phyloP scores from a whole-genome alignment of 129 eudicot species.

The Escallonia herrerae region DNA sequence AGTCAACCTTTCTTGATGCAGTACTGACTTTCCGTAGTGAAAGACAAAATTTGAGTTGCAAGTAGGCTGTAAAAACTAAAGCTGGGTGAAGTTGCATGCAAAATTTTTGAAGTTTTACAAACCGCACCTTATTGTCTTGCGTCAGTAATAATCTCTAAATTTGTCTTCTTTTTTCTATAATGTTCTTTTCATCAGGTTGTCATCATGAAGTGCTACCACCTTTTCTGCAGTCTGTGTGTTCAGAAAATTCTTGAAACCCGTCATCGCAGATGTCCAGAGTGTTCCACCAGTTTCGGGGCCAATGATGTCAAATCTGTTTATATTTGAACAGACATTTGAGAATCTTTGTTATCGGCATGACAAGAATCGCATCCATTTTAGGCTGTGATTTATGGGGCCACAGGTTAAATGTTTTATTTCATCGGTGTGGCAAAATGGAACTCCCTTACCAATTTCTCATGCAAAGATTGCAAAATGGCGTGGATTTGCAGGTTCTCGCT shows the following conservation, averaged over 20 bases:
- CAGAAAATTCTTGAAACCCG: constrained; percentile 68
- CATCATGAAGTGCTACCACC: constrained; percentile 92
- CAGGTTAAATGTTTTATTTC: constrained; percentile 8
- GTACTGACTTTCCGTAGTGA: background rate
- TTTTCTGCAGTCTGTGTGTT: constrained; percentile 72
- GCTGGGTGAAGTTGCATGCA: background rate
- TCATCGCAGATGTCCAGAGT: constrained; percentile 90
- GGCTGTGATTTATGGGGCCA: background rate
- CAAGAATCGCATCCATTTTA: background rate
- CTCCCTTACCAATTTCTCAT: constrained; percentile 13
- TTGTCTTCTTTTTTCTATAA: background rate
- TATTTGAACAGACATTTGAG: constrained; percentile 30
- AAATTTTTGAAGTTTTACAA: background rate
- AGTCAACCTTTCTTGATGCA: background rate
- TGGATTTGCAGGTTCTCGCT: constrained; percentile 23
- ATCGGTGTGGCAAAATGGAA: constrained; percentile 4
- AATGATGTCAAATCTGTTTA: constrained; percentile 93
- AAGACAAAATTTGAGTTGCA: background rate
- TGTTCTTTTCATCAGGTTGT: constrained; percentile 62
- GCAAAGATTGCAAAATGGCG: background rate
- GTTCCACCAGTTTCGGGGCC: constrained; percentile 82
- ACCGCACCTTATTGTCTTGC: background rate
- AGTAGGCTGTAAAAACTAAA: background rate
- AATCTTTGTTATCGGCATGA: background rate
- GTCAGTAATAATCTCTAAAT: background rate